Evolutionary conservation across 2,329 filamentous ascomycete genomes (phyloP).

Genomic region (Talaromyces verruculosus): DNA sequence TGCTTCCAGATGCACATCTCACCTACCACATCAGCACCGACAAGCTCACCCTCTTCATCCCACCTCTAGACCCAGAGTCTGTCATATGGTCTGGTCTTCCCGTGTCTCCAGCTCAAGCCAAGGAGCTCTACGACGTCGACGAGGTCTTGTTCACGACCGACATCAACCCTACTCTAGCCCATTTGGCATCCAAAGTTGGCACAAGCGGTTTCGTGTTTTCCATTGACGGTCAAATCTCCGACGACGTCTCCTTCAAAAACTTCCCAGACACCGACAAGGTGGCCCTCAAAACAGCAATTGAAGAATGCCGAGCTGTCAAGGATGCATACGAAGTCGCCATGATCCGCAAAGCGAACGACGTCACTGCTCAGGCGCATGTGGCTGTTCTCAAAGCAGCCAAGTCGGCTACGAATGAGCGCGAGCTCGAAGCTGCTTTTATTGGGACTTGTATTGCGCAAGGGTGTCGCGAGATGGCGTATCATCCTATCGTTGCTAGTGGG

Average conservation of each 20-base stretch:
- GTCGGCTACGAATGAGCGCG: constrained; percentile 70
- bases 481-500: constrained; percentile 82
- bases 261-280: constrained; percentile 65
- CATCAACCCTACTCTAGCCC: constrained; percentile 70
- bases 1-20: constrained; percentile 75
- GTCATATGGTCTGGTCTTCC: constrained; percentile 95
- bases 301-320: constrained; percentile 78
- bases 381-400: constrained; percentile 66
- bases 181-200: constrained; percentile 38
- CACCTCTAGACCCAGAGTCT: constrained; percentile 77
- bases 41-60: constrained; percentile 83
- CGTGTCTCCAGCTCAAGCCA: constrained; percentile 71
- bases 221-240: constrained; percentile 74
- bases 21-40: constrained; percentile 75
- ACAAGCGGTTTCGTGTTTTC: constrained; percentile 64
- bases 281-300: constrained; percentile 68
- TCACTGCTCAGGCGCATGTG: constrained; percentile 75
- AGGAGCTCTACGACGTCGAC: constrained; percentile 77
- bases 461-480: constrained; percentile 78
- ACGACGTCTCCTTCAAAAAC: constrained; percentile 67
- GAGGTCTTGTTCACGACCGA: constrained; percentile 70
- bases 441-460: constrained; percentile 69
- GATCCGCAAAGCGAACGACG: constrained; percentile 75
- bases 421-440: constrained; percentile 77
- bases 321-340: constrained; percentile 80